phyloP scores from a whole-genome alignment of 768 basidiomycete species.

The Chalciporus piperatus region DNA sequence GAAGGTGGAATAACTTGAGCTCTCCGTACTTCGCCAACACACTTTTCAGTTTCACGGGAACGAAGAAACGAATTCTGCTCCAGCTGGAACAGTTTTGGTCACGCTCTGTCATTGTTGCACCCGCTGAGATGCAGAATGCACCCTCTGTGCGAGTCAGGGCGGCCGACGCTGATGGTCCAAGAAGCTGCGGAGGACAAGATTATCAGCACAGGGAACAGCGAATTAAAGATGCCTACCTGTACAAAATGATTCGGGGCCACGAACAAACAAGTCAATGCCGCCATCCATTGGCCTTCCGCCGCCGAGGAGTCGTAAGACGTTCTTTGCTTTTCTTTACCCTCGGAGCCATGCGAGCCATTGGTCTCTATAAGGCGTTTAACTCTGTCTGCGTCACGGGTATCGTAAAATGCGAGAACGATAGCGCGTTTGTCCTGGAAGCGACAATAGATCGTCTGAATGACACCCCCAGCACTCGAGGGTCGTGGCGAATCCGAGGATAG shows the following conservation, averaged over 20 bases:
- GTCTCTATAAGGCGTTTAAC: constrained; percentile 42
- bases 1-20: constrained; percentile 26
- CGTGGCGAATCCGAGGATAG: constrained; percentile 4
- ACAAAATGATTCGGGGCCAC: constrained; percentile 44
- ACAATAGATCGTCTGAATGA: constrained; percentile 57
- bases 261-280: constrained; percentile 42
- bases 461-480: constrained; percentile 17
- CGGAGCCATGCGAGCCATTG: constrained; percentile 7
- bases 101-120: constrained; percentile 16
- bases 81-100: constrained; percentile 22
- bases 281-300: constrained; percentile 15
- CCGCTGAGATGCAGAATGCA: constrained; percentile 48
- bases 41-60: constrained; percentile 29
- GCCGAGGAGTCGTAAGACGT: background rate
- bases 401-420: constrained; percentile 59
- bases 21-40: constrained; percentile 31
- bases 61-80: constrained; percentile 24
- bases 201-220: background rate
- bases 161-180: constrained; percentile 45
- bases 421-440: constrained; percentile 51
- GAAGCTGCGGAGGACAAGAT: constrained; percentile 37
- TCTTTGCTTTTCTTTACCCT: constrained; percentile 8
- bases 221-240: constrained; percentile 34
- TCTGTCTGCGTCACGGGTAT: constrained; percentile 51
- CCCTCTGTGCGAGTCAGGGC: constrained; percentile 54